A percentile compares a stretch with the other conserved stretches of the same genome.
Evolutionary conservation across 352 stramenopile genomes (phyloP).

Genomic region (Pythium insidiosum): DNA sequence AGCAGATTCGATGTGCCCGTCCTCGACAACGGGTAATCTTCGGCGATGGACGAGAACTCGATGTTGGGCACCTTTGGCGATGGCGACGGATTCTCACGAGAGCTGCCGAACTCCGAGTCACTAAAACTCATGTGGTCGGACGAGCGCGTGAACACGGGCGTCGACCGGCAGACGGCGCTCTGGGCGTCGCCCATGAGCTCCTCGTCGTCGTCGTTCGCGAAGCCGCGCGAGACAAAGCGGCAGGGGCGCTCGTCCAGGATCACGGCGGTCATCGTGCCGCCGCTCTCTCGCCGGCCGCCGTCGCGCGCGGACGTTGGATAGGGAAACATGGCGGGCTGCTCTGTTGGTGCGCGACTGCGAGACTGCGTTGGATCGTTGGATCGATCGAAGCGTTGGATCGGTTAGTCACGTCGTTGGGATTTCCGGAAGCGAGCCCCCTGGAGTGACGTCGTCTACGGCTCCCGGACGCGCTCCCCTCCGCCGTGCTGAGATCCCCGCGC

Average conservation of each 20-base stretch:
- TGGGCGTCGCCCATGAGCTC: conserved; percentile 36
- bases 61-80: conserved; percentile 21
- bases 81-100: conserved; percentile 5
- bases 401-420: too few relatives aligned
- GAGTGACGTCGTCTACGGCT: too few relatives aligned
- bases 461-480: too few relatives aligned
- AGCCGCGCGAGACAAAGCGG: conserved; percentile 42
- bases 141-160: too few relatives aligned
- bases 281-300: neutral
- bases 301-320: conserved; percentile 2
- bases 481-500: too few relatives aligned
- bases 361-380: too few relatives aligned
- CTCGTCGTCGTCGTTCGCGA: conserved; percentile 38
- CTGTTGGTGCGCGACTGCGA: too few relatives aligned
- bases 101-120: too few relatives aligned
- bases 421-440: too few relatives aligned
- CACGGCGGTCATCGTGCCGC: conserved; percentile 11
- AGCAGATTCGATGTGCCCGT: conserved; percentile 24
- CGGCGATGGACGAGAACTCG: conserved; percentile 54
- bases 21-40: conserved; percentile 35
- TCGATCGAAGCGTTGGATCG: too few relatives aligned
- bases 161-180: conserved; percentile 43
- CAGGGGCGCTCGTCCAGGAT: conserved; percentile 12
- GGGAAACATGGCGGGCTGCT: conserved; percentile 17
- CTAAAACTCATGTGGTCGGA: too few relatives aligned